Evolutionary conservation across 139 green algal species (phyloP).

Genomic region (Coelastrella sp.): DNA sequence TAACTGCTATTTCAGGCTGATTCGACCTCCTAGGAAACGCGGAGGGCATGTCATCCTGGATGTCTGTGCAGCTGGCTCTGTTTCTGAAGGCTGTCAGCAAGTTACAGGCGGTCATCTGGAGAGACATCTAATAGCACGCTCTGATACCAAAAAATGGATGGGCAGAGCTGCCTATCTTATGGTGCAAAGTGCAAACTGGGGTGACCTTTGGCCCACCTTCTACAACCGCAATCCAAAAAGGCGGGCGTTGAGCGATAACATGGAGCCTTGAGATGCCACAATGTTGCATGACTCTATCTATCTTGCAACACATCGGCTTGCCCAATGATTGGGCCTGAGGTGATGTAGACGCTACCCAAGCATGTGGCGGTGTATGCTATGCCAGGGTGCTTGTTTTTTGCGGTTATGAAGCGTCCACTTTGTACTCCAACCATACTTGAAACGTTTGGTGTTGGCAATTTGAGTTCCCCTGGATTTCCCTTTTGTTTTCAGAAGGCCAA

Average conservation of each 20-base stretch:
- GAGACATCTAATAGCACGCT: conserved; percentile 67
- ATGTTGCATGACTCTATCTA: too few relatives aligned
- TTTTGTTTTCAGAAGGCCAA: too few relatives aligned
- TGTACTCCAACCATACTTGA: too few relatives aligned
- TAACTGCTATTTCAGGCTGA: conserved; percentile 26
- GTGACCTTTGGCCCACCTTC: conserved; percentile 76
- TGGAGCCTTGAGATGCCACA: too few relatives aligned
- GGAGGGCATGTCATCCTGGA: conserved; percentile 80
- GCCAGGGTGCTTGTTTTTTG: too few relatives aligned
- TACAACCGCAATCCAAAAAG: conserved; percentile 9
- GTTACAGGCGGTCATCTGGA: conserved; percentile 9
- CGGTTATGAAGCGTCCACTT: too few relatives aligned
- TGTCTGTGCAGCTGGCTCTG: conserved; percentile 58
- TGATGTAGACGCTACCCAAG: too few relatives aligned
- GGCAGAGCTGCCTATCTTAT: conserved; percentile 66
- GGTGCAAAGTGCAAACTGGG: conserved; percentile 69
- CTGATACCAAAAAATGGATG: conserved; percentile 52
- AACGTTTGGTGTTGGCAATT: too few relatives aligned
- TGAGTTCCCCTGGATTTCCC: too few relatives aligned
- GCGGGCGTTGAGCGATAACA: neutral
- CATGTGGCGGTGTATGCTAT: too few relatives aligned
- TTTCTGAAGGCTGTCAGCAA: neutral
- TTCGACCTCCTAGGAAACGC: conserved; percentile 70
- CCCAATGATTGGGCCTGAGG: too few relatives aligned
- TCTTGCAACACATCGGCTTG: neutral